Base-by-base conservation (phyloP, 805 yeast genomes). In the Jamesozyma gamospora region DNA sequence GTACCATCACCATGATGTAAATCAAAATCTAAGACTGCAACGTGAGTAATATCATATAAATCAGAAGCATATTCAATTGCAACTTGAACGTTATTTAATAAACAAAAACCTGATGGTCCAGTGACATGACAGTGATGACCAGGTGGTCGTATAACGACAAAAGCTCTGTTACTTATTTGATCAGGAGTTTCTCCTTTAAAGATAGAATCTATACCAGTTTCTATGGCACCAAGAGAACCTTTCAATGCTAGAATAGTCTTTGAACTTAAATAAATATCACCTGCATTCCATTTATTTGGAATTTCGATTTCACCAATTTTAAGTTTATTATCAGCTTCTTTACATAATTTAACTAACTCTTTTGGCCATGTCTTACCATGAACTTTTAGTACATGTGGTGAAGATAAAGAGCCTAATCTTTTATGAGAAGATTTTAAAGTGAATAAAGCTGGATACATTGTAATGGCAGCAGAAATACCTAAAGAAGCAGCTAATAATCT, bases 1-100 rank as follows among this genome's bases (percentile, higher is more conserved):
- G 84, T 73, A 12, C 95, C 95, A 59, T 84, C 95, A 14, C 94
- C 95, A 54, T 84, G 95, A 53, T 84, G 95, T 32, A 84, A 66
- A 57, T 84, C 95, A 45, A 85, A 79, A 57, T 84, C 95, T 25
- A 84, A 60, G 15, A 84, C 80, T 0, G 81, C 87, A 14, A 86
- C 86, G 62, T 84, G 94, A 1, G 90, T 79, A 2, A 84, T 77
- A 2, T 68, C 75, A 50, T 80, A 74, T 7, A 65, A 56, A 32
- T 65, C 72, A 39, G 67, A 70, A 1, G 94, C 94, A 53, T 84
- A 84, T 51, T 82, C 88, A 19, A 82, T 75, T 2, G 82, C 85
- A 27, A 85, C 75, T 43, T 84, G 94, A 0, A 80, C 94, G 52
- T 84, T 84, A 61, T 84, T 84, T 38, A 84, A 66, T 35, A 85